A percentile compares a stretch with the other conserved stretches of the same genome.
Conservation (phyloP, 345 rosid species). For the Rhodamnia rubescens region DNA sequence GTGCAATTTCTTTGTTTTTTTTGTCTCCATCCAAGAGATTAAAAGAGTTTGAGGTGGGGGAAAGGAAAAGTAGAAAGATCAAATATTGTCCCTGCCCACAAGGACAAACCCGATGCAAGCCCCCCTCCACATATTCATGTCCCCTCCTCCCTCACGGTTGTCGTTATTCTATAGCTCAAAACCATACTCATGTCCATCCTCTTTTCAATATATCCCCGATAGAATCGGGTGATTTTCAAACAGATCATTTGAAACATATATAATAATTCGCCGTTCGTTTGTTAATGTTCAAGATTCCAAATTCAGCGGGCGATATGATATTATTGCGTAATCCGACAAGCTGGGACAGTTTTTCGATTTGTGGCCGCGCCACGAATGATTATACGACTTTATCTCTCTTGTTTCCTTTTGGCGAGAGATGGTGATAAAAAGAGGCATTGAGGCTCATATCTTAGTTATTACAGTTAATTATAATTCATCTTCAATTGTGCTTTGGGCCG, state of each 20-base stretch:
- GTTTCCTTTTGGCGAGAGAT: not conserved
- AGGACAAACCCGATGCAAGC: not conserved
- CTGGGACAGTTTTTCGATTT: not conserved
- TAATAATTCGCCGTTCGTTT: fast-evolving
- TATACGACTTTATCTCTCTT: not conserved
- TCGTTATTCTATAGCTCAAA: not conserved
- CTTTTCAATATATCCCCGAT: not conserved
- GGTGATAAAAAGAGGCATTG: not conserved
- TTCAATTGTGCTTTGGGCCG: not conserved
- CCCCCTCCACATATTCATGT: not conserved
- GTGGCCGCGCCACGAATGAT: not conserved
- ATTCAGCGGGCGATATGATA: too few species aligned
- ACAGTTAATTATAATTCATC: not conserved
- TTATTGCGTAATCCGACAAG: too few species aligned
- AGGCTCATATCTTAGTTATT: not conserved
- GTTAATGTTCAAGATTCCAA: too few species aligned
- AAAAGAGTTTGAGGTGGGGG: not conserved
- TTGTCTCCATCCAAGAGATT: not conserved
- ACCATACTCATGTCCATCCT: not conserved
- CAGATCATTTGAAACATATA: not conserved
- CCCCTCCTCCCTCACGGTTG: not conserved
- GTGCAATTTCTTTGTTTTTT: not conserved
- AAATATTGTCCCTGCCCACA: not conserved
- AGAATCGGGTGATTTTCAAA: fast-evolving
- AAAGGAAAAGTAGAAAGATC: not conserved